Base-by-base conservation (phyloP, 2,329 filamentous ascomycete species). In the Xylariomycetidae sp. region DNA sequence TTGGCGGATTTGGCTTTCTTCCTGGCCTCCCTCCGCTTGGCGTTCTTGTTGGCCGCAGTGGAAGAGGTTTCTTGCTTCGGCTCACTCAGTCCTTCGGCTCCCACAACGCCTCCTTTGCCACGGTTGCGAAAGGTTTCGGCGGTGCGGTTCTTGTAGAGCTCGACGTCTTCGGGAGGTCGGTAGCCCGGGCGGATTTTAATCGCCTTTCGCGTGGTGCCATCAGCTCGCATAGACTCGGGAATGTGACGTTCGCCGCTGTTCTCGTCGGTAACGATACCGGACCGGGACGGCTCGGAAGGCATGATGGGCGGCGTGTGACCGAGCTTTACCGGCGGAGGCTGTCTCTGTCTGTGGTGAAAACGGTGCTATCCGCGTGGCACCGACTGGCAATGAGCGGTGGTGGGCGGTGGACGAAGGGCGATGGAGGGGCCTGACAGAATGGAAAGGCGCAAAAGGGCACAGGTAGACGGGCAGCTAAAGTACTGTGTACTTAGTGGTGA, bases 131-230 rank as follows among this genome's bases (percentile, higher is more conserved):
- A 95, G 31, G 77, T 79, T 57, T 92, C 84, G 31, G 89, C 89
- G 1, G 82, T 88, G 37, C 85, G 81, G 61, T 94, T 95, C 67
- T 88, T 93, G 74, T 98, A 98, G 28, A 95, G 71, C 56, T 95
- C 88, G 43, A 96, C 82, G 61, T 98, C 92, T 64, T 98, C 92
- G 1, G 89, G 87, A 2, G 92, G 93, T 20, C 81, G 80, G 63
- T 95, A 98, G 34, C 92, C 93, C 0, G 92, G 90, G 19, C 87
- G 79, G 40, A 98, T 87, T 54, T 86, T 86, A 56, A 96, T 96
- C 53, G 95, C 90, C 55, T 85, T 93, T 36, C 92, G 79, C n/a
- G 85, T 85, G 31, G 83, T 87, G 37, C 92, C 92, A 56, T 98
- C 92, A 16, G 92, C 66, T 34, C 93, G 83, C 26, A 78, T 68